A percentile compares a stretch with the other conserved stretches of the same genome.
These are phyloP conservation scores for Coemansia sp. DNA, from an alignment of 192 early-diverging fungal genomes.

Conservation along the genomic window DNA sequence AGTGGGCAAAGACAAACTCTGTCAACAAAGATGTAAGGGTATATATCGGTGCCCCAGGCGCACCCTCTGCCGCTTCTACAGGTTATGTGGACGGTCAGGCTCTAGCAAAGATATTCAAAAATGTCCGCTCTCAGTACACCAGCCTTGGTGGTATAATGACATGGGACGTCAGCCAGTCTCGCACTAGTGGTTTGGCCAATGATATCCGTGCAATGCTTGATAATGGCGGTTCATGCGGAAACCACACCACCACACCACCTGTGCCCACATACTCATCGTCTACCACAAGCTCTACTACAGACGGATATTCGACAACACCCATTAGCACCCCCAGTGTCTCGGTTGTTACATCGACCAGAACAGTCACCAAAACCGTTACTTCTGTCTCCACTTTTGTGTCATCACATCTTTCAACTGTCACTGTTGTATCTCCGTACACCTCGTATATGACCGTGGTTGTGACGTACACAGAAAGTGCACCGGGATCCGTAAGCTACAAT, in stretches of 20 bases:
- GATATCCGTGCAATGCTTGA: constrained; percentile 2
- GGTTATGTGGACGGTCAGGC: constrained; percentile 35
- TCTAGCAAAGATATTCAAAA: constrained; percentile 24
- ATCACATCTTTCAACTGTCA: constrained; percentile 5
- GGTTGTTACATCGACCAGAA: constrained; percentile 9
- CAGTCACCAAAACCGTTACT: constrained; percentile 27
- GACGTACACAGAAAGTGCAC: constrained; percentile 7
- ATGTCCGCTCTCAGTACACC: constrained; percentile 23
- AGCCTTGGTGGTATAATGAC: constrained; percentile 62
- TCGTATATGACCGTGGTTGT: constrained; percentile 18
- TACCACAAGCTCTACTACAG: neutral
- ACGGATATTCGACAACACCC: neutral
- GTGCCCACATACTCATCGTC: neutral
- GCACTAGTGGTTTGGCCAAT: constrained; percentile 1
- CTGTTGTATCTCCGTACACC: constrained; percentile 16
- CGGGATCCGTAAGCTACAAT: neutral
- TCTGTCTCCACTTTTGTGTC: constrained; percentile 38
- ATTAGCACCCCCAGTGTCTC: neutral
- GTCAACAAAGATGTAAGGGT: constrained; percentile 51
- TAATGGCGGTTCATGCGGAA: constrained; percentile 1
- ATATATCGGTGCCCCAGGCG: constrained; percentile 49
- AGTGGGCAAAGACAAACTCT: constrained; percentile 49
- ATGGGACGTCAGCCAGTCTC: constrained; percentile 36
- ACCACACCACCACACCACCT: neutral
- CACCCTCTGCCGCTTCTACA: constrained; percentile 30